Evolutionary conservation across 805 yeast species (phyloP).

Genomic region (Candida quercuum): DNA sequence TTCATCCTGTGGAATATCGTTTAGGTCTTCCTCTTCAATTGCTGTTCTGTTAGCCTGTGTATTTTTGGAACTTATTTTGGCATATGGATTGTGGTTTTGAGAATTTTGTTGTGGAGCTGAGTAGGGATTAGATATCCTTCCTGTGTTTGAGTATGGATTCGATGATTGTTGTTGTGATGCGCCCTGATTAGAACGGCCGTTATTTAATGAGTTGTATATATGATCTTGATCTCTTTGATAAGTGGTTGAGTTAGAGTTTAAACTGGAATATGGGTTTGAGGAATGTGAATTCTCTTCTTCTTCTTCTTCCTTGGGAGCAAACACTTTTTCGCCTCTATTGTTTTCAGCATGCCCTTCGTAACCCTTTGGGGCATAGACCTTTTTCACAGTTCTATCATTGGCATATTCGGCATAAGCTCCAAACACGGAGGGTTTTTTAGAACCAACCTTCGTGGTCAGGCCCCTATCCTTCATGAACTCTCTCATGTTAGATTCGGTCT

Average conservation of each 20-base stretch:
- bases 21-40: slow-evolving; percentile 11
- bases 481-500: slow-evolving; percentile 33
- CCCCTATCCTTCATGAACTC: slow-evolving; percentile 39
- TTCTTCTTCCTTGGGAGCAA: slow-evolving; percentile 2
- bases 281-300: not conserved
- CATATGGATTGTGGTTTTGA: slow-evolving; percentile 1
- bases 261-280: slow-evolving; percentile 1
- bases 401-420: slow-evolving; percentile 45
- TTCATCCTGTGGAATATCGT: slow-evolving; percentile 10
- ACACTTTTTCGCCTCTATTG: slow-evolving; percentile 7
- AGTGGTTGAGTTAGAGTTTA: no score
- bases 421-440: slow-evolving; percentile 35
- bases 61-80: no score
- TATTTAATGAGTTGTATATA: not conserved
- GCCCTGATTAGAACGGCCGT: not conserved
- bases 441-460: slow-evolving; percentile 32
- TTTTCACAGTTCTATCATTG: slow-evolving; percentile 30
- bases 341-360: slow-evolving; percentile 27
- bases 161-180: not conserved
- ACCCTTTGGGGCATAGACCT: slow-evolving; percentile 35
- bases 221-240: no score
- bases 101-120: not conserved
- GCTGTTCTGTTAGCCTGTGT: not conserved
- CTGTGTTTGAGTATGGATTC: not conserved
- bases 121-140: not conserved